phyloP scores from a whole-genome alignment of 331 rosid genomes.

The Spiraea crenata region DNA sequence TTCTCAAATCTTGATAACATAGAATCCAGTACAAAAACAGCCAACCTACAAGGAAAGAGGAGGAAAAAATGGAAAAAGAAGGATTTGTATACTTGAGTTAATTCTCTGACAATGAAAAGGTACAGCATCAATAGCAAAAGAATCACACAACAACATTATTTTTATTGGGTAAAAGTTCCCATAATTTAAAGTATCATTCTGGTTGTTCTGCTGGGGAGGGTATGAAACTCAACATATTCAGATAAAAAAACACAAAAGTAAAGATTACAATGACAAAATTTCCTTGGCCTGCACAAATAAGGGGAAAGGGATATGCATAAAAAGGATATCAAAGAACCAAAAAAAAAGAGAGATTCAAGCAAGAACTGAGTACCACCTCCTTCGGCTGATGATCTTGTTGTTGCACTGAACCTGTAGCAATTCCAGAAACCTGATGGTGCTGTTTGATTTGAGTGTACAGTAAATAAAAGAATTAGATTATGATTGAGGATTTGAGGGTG shows the following conservation, averaged over 20 bases:
- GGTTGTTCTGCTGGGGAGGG: conserved; percentile 1
- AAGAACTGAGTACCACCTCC: conserved; percentile 2
- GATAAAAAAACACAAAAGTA: background rate
- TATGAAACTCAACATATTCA: background rate
- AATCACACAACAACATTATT: background rate
- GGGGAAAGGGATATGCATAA: conserved; percentile 57
- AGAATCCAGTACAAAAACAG: no score
- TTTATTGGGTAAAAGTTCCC: background rate
- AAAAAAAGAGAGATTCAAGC: conserved; percentile 8
- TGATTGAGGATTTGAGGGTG: no score
- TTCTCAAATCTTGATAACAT: no score
- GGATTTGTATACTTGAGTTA: no score
- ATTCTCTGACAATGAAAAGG: background rate
- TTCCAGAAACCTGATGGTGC: conserved; percentile 9
- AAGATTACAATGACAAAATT: conserved; percentile 36
- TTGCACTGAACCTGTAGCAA: conserved; percentile 1
- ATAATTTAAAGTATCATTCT: background rate
- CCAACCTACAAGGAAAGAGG: no score
- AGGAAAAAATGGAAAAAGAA: no score
- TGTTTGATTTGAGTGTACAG: conserved; percentile 2
- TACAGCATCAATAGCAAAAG: background rate
- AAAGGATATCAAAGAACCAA: conserved; percentile 13
- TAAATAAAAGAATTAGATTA: conserved; percentile 20
- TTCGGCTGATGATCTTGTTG: background rate
- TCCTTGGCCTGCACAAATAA: conserved; percentile 57